Evolutionary conservation across 2,329 filamentous ascomycete species (phyloP).

Genomic region (Mycosphaerella arachidis): DNA sequence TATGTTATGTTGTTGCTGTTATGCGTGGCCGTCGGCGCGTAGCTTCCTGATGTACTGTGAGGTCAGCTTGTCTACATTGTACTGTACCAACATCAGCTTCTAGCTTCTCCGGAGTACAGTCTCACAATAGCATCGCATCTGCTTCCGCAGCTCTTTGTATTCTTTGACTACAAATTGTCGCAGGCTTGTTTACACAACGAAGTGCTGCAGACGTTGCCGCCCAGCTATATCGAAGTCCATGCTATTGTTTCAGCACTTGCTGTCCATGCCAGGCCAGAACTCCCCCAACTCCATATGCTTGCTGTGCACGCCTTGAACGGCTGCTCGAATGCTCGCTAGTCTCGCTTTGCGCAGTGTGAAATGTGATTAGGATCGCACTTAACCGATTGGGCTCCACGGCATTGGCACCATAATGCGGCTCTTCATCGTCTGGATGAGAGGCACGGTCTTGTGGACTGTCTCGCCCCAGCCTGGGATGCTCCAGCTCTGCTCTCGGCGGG

Average conservation of each 20-base stretch:
- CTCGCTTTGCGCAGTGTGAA: not conserved
- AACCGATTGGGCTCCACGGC: slow-evolving; percentile 93
- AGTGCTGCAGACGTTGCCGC: not conserved
- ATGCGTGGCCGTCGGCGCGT: too few relatives aligned
- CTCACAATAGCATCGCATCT: not conserved
- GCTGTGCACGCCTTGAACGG: not conserved
- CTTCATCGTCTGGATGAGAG: slow-evolving; percentile 94
- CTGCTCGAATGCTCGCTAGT: not conserved
- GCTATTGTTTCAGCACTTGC: not conserved
- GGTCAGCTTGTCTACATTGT: not conserved
- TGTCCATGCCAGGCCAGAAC: not conserved
- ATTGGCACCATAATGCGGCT: slow-evolving; percentile 88
- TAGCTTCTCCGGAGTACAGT: not conserved
- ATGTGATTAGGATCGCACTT: slow-evolving; percentile 18
- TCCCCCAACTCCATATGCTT: not conserved
- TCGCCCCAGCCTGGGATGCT: slow-evolving; percentile 76
- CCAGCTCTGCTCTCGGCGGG: slow-evolving; percentile 92
- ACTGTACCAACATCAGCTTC: not conserved
- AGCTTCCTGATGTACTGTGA: not conserved
- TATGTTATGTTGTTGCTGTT: not conserved
- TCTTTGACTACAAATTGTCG: not conserved
- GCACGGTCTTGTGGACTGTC: slow-evolving; percentile 90
- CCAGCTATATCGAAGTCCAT: not conserved
- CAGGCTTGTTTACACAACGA: not conserved
- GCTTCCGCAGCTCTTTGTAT: not conserved